Base-by-base conservation (phyloP, 805 yeast genomes). In the Myxozyma sirexii region DNA sequence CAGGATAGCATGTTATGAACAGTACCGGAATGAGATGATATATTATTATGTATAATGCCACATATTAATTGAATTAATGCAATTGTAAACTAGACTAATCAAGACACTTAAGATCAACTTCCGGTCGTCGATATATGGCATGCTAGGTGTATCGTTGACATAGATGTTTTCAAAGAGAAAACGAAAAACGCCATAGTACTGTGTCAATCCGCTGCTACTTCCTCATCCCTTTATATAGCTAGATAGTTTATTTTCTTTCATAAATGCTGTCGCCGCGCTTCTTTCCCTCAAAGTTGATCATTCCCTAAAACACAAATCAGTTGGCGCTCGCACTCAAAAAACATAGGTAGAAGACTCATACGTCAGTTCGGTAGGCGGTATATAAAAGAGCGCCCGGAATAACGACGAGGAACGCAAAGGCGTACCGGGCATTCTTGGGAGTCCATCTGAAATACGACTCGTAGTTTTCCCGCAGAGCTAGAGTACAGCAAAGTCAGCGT, bases 401-500 rank as follows among this genome's bases (percentile, higher is more conserved):
- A n/a, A 42, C 57, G 24, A 53, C 45, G n/a, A 62, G 53, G 13
- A 62, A 42, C 19, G 35, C 21, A 17, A 54, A 10, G 4, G 58
- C 59, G 31, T 55, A 47, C 23, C 63, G 59, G 13, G 56, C 41
- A 23, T 59, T 62, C 46, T 55, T 60, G 19, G 59, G 54, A 27
- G 63, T 62, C 60, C 59, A 62, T 48, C 56, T 37, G 60, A 60
- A 62, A 39, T 49, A 43, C 19, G 54, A 21, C 48, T 62, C 65
- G 54, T 62, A 62, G 56, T 41, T 54, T 45, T 62, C 66, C 29
- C 66, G 60, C 58, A 60, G 41, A 26, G 50, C 66, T 62, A 37
- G 15, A 26, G 12, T 12, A 15, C 41, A 8, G 6, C 37, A 19
- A 51, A 2, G 42, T 38, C 42, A 26, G 6, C 13, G 19, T 23